These are phyloP conservation scores for Citropsis articulata DNA, from an alignment of 345 rosid genomes.

Conservation along the genomic window DNA sequence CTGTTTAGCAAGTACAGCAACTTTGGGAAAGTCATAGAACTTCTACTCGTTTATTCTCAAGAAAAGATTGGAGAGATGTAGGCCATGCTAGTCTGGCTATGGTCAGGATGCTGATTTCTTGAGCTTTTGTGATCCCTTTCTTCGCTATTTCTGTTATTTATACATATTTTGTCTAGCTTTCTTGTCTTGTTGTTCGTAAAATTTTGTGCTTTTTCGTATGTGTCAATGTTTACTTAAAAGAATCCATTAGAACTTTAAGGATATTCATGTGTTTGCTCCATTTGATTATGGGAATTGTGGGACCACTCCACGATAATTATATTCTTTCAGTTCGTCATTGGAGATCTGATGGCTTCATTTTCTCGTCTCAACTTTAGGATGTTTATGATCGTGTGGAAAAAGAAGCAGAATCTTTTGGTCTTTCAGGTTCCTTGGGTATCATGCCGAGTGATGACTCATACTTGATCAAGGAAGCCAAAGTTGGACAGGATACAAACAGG, in stretches of 20 bases:
- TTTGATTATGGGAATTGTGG: not conserved
- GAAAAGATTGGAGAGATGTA: not conserved
- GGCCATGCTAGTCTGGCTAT: not conserved
- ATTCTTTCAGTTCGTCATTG: slow-evolving; percentile 12
- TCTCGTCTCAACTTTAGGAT: slow-evolving; percentile 45
- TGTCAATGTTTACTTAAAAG: not conserved
- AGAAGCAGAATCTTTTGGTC: slow-evolving; percentile 61
- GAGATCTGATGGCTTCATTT: slow-evolving; percentile 20
- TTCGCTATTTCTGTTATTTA: not conserved
- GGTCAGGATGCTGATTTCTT: not conserved
- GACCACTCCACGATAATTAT: not conserved
- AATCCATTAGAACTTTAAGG: not conserved
- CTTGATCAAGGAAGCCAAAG: slow-evolving; percentile 42
- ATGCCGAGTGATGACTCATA: slow-evolving; percentile 28
- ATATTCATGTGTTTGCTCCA: not conserved
- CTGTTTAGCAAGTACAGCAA: not conserved
- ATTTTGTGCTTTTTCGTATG: not conserved
- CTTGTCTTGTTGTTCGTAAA: not conserved
- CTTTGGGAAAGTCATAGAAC: not conserved
- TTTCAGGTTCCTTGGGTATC: slow-evolving; percentile 41
- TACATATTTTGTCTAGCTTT: not conserved
- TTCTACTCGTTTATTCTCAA: not conserved
- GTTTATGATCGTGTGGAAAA: slow-evolving; percentile 71
- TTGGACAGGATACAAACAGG: slow-evolving; percentile 40
- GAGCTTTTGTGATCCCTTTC: not conserved